Percentiles rank a stretch among this genome's conserved stretches.
Conservation (phyloP, 345 rosid species). For the Zanthoxylum bungeanum region DNA sequence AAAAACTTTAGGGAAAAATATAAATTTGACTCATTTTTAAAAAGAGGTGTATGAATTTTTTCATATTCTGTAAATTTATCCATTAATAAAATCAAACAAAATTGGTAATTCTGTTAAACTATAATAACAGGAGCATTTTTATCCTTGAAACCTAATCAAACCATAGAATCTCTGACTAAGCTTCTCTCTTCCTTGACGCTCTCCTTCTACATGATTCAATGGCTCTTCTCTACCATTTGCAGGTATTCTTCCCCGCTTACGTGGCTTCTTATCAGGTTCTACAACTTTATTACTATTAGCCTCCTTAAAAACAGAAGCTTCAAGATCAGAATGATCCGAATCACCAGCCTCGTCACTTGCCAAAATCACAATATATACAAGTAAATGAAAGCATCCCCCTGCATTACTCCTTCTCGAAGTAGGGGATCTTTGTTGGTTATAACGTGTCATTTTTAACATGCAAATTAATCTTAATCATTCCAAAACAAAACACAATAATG, state of each 20-base stretch:
- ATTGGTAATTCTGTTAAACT: too few species aligned
- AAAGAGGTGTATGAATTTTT: too few species aligned
- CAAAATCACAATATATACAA: conserved; percentile 56
- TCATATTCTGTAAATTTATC: too few species aligned
- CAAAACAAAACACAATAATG: too few species aligned
- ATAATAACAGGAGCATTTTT: too few species aligned
- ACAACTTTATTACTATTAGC: conserved; percentile 52
- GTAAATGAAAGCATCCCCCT: conserved; percentile 81
- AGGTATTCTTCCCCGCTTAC: conserved; percentile 91
- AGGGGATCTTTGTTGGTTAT: conserved; percentile 49
- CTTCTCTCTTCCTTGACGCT: conserved; percentile 97
- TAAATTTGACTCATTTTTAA: too few species aligned
- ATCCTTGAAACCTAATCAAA: too few species aligned
- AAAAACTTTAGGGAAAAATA: too few species aligned
- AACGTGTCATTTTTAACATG: too few species aligned
- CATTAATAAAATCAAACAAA: too few species aligned
- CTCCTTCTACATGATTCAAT: conserved; percentile 93
- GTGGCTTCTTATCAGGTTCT: conserved; percentile 78
- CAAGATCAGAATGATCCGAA: conserved; percentile 92
- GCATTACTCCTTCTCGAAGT: conserved; percentile 67
- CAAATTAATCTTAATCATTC: too few species aligned
- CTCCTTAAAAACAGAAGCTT: conserved; percentile 80
- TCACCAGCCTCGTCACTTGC: conserved; percentile 59
- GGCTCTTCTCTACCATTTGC: conserved; percentile 98
- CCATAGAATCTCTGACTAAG: conserved; percentile 86